Evolutionary conservation across 495 filamentous ascomycete species (phyloP).

Genomic region (Neurospora sp.): DNA sequence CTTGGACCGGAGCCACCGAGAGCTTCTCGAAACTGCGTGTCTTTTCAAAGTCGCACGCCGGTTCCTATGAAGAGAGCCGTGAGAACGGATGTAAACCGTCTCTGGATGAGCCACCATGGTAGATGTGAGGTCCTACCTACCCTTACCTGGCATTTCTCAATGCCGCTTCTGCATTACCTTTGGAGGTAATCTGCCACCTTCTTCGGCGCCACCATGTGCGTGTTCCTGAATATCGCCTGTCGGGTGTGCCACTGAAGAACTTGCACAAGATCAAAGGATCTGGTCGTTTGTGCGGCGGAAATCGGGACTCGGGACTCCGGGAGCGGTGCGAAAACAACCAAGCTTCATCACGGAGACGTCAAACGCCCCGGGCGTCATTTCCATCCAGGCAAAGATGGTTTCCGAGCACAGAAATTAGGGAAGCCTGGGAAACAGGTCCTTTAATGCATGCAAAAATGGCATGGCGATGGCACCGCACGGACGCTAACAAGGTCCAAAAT

Average conservation of each 20-base stretch:
- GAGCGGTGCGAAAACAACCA: neutral
- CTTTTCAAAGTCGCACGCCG: too few species aligned
- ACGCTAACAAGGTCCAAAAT: neutral
- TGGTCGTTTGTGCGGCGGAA: neutral
- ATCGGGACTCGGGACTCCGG: neutral
- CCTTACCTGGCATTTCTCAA: neutral
- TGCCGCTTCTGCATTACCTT: constrained; percentile 20
- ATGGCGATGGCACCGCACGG: neutral
- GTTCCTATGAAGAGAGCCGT: neutral
- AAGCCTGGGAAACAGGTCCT: neutral
- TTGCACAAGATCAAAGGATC: neutral
- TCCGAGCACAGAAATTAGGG: neutral
- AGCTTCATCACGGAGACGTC: neutral
- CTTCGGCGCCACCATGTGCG: neutral
- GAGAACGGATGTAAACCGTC: neutral
- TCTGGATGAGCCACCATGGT: neutral
- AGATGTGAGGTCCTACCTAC: neutral
- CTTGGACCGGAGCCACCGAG: neutral
- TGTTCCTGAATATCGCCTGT: constrained; percentile 18
- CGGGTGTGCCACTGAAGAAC: neutral
- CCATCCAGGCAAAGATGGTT: neutral
- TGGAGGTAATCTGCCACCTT: neutral
- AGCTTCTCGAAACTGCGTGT: neutral
- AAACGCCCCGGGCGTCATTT: neutral
- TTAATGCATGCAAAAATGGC: neutral